Evolutionary conservation across 2,329 filamentous ascomycete species (phyloP), one percentile per base, ranked within the genome.

Genomic region (Berkeleyomyces basicola): DNA sequence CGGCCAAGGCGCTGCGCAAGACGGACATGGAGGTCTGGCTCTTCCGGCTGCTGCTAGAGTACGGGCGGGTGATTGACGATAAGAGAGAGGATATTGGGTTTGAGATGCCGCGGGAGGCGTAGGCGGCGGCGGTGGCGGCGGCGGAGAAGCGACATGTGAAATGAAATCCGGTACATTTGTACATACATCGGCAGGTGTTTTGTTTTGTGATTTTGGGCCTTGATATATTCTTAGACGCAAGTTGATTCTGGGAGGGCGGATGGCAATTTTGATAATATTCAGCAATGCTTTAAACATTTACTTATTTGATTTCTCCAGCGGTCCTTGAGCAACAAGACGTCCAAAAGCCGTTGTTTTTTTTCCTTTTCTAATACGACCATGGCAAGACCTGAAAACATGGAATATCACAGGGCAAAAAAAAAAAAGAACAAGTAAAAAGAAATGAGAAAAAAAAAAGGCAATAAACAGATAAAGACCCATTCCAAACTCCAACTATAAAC

Each of bases 21-120:
- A 86, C 88, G 68, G 85, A 88, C 69, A 82, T 88, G 73, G 84
- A 88, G 73, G 83, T 82, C 57, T 83, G 81, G 79, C 79, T 82
- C 67, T 87, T 87, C 67, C 76, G 88, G 63, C 69, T 93, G 63
- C 72, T 88, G 53, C 70, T 88, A 64, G 86, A 88, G 79, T 86
- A 86, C 65, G 83, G 77, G 33, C 77, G 83, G 14, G 78, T 85
- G n/a, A 78, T 84, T 66, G 83, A 85, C 65, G 82, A 85, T 65
- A 77, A 83, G 66, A 76, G 83, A 61, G 78, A 81, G 62, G 74
- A 70, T 0, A 83, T 85, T 68, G 83, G 83, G 9, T 86, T 80
- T 67, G 71, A 55, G 7, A 55, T 55, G 31, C 31, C 51, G 4
- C 23, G 23, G 23, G 23, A 23, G 23, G 23, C 23, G 6, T 4